Evolutionary conservation across 768 basidiomycete genomes (phyloP).

Genomic region (Dacryopinax primogenitus): DNA sequence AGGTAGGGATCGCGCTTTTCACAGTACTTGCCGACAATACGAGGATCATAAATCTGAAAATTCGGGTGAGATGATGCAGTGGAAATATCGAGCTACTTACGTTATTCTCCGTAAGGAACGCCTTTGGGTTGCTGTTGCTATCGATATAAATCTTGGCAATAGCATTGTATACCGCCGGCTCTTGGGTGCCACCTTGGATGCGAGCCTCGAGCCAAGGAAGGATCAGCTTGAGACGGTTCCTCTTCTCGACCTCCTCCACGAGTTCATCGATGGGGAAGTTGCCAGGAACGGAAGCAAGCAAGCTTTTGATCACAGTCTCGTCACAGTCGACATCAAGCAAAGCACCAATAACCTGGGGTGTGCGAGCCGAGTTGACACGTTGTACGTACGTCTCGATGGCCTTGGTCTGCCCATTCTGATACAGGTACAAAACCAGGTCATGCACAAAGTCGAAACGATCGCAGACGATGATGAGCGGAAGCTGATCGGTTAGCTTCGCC

Average conservation of each 20-base stretch:
- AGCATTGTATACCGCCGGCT: conserved; percentile 89
- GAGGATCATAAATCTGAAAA: conserved; percentile 77
- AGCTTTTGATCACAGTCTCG: conserved; percentile 83
- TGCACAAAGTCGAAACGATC: conserved; percentile 99
- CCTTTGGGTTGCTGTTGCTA: conserved; percentile 95
- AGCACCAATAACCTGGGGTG: conserved; percentile 93
- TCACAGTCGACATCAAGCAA: conserved; percentile 97
- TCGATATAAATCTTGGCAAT: conserved; percentile 98
- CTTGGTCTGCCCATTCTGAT: conserved; percentile 90
- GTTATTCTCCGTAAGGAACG: conserved; percentile 98
- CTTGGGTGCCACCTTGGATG: conserved; percentile 87
- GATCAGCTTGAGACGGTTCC: conserved; percentile 92
- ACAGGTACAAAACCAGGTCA: conserved; percentile 94
- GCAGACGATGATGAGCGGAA: conserved; percentile 98
- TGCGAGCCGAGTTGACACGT: conserved; percentile 90
- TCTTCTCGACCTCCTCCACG: conserved; percentile 90
- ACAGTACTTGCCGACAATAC: conserved; percentile 97
- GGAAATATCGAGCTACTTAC: conserved; percentile 34
- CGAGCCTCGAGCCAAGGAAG: conserved; percentile 93
- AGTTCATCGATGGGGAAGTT: conserved; percentile 97
- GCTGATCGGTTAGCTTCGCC: conserved; percentile 88
- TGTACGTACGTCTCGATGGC: conserved; percentile 99
- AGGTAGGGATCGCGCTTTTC: conserved; percentile 96
- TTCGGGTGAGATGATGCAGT: conserved; percentile 14
- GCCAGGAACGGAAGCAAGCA: conserved; percentile 89